Percentiles rank a stretch among this genome's conserved stretches.
Conservation (phyloP, 805 yeast species). For the Kodamaea sagamina region DNA sequence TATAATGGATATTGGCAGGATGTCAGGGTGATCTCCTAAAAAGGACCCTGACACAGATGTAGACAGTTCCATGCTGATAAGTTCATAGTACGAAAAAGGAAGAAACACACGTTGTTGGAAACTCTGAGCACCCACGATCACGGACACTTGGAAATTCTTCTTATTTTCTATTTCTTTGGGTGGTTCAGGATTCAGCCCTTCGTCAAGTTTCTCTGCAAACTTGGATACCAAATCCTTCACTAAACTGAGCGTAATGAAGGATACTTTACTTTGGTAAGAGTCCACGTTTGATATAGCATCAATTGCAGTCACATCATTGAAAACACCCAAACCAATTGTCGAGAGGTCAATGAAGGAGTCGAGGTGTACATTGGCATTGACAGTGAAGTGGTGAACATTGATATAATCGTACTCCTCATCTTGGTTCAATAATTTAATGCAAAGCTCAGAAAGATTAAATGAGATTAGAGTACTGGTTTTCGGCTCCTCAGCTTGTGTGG, state of each 20-base stretch:
- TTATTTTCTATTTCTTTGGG: slow-evolving; percentile 5
- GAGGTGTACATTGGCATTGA: background rate
- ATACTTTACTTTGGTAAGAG: slow-evolving; percentile 23
- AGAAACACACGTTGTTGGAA: slow-evolving; percentile 16
- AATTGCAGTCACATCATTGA: background rate
- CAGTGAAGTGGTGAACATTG: slow-evolving; percentile 15
- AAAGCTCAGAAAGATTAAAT: slow-evolving; percentile 9
- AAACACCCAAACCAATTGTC: background rate
- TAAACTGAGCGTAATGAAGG: slow-evolving; percentile 15
- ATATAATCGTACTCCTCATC: slow-evolving; percentile 19
- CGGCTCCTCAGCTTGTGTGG: background rate
- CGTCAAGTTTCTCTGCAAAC: background rate
- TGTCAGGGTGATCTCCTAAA: background rate
- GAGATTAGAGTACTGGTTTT: background rate
- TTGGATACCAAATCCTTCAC: background rate
- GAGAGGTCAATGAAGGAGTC: slow-evolving; percentile 7
- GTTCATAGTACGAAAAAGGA: slow-evolving; percentile 16
- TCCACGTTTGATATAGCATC: slow-evolving; percentile 18
- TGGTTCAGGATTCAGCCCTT: slow-evolving; percentile 9
- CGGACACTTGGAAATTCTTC: background rate
- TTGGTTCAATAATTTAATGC: background rate
- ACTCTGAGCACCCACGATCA: background rate
- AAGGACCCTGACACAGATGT: slow-evolving; percentile 1
- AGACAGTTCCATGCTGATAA: slow-evolving; percentile 5
- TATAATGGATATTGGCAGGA: background rate